These are phyloP conservation scores for Verbascum thapsus DNA, from an alignment of 257 asterid species.

Conservation along the genomic window DNA sequence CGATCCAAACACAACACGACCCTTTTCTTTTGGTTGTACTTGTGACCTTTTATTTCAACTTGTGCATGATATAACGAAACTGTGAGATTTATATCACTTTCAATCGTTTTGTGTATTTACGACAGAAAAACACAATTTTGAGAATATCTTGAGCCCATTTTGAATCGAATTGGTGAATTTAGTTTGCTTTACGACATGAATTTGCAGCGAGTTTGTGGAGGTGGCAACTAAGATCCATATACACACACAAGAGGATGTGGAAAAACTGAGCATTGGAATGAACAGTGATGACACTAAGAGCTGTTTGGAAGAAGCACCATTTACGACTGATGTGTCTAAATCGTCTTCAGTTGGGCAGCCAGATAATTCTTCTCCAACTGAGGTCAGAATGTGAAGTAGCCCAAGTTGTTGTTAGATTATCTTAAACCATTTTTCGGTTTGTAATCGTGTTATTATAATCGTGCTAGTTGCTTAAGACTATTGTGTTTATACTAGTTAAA, in stretches of 20 bases:
- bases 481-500: too few relatives aligned
- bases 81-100: too few relatives aligned
- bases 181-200: conserved; percentile 3
- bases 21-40: too few relatives aligned
- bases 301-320: conserved; percentile 93
- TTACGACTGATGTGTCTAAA: conserved; percentile 57
- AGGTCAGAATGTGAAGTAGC: conserved; percentile 48
- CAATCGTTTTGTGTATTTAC: too few relatives aligned
- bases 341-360: conserved; percentile 80
- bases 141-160: too few relatives aligned
- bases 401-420: background rate
- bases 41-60: too few relatives aligned
- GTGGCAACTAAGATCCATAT: conserved; percentile 85
- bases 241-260: conserved; percentile 90
- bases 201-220: conserved; percentile 77
- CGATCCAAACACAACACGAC: too few relatives aligned
- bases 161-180: conserved; percentile 12
- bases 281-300: conserved; percentile 87
- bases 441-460: background rate
- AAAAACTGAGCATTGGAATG: conserved; percentile 71
- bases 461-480: background rate
- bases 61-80: too few relatives aligned
- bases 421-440: background rate
- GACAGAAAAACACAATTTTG: too few relatives aligned
- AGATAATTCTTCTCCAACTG: conserved; percentile 52